Conservation (phyloP, 1,284 basidiomycete genomes). For the Microbotryum lychnidis-dioicae region DNA sequence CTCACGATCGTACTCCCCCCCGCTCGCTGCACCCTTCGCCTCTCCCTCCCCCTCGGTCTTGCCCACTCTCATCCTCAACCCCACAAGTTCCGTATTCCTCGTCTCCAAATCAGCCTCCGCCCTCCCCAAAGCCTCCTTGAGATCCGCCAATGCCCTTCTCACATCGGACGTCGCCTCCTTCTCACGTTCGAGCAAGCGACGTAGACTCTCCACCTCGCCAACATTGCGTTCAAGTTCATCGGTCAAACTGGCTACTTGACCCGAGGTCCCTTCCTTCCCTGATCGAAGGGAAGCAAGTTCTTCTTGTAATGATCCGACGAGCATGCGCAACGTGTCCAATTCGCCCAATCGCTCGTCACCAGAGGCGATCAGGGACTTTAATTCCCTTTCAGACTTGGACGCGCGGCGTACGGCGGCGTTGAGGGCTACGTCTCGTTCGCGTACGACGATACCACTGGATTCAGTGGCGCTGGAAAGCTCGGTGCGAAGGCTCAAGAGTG, state of each 20-base stretch:
- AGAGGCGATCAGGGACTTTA: constrained; percentile 20
- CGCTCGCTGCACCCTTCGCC: not conserved
- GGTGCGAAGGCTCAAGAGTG: constrained; percentile 2
- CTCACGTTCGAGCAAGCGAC: constrained; percentile 16
- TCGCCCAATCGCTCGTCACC: constrained; percentile 12
- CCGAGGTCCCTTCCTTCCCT: not conserved
- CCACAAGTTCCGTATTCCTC: constrained; percentile 13
- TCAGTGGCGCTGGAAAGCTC: constrained; percentile 7
- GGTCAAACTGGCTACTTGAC: constrained; percentile 1
- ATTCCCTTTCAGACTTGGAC: constrained; percentile 23
- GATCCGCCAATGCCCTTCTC: constrained; percentile 15
- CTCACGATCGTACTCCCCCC: too few species aligned
- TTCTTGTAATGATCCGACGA: constrained; percentile 8
- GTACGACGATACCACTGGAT: constrained; percentile 1
- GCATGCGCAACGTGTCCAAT: constrained; percentile 6
- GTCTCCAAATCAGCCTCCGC: constrained; percentile 11
- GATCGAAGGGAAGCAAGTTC: constrained; percentile 8
- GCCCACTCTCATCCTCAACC: not conserved
- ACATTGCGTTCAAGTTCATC: constrained; percentile 19
- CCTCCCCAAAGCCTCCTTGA: constrained; percentile 12
- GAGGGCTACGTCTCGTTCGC: constrained; percentile 14
- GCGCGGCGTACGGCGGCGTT: constrained; percentile 14
- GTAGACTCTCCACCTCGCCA: constrained; percentile 15
- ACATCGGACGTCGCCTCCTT: constrained; percentile 7
- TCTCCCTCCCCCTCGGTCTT: not conserved